Evolutionary conservation across 306 rosid genomes (phyloP).

Genomic region (Casuarina cunninghamiana): DNA sequence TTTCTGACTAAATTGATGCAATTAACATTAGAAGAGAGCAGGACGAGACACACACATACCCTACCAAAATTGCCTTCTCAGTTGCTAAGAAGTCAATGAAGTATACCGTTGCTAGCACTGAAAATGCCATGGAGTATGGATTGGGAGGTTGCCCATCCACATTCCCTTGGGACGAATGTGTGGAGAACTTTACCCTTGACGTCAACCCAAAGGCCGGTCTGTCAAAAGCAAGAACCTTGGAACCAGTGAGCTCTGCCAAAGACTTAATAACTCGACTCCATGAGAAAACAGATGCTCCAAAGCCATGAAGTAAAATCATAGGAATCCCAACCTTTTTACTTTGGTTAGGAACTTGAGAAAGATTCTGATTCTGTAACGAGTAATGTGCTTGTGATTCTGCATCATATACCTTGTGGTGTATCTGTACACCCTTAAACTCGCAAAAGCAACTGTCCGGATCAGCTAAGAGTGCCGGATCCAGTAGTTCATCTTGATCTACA

Average conservation of each 20-base stretch:
- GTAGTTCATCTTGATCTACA: slow-evolving; percentile 75
- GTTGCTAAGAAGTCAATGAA: slow-evolving; percentile 65
- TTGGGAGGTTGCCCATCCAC: slow-evolving; percentile 55
- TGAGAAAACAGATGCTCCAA: slow-evolving; percentile 91
- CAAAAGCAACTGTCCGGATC: slow-evolving; percentile 85
- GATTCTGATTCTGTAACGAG: slow-evolving; percentile 35
- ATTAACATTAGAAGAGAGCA: slow-evolving; percentile 7
- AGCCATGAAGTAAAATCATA: slow-evolving; percentile 83
- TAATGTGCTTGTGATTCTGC: slow-evolving; percentile 40
- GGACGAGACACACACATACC: slow-evolving; percentile 53
- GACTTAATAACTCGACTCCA: slow-evolving; percentile 83
- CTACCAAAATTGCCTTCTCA: slow-evolving; percentile 75
- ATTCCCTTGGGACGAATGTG: slow-evolving; percentile 36
- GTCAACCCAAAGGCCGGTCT: slow-evolving; percentile 98
- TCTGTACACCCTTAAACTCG: slow-evolving; percentile 71
- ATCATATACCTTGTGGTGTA: slow-evolving; percentile 81
- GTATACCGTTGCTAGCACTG: slow-evolving; percentile 83
- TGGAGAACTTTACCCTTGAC: slow-evolving; percentile 50
- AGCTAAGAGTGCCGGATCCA: slow-evolving; percentile 72
- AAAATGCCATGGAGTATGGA: slow-evolving; percentile 79
- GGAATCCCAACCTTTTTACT: slow-evolving; percentile 52
- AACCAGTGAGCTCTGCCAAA: slow-evolving; percentile 62
- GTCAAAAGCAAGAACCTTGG: slow-evolving; percentile 91
- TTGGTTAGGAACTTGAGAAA: slow-evolving; percentile 34
- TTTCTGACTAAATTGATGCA: slow-evolving; percentile 11